Conservation (phyloP, 257 asterid species). For the Vinca minor region DNA sequence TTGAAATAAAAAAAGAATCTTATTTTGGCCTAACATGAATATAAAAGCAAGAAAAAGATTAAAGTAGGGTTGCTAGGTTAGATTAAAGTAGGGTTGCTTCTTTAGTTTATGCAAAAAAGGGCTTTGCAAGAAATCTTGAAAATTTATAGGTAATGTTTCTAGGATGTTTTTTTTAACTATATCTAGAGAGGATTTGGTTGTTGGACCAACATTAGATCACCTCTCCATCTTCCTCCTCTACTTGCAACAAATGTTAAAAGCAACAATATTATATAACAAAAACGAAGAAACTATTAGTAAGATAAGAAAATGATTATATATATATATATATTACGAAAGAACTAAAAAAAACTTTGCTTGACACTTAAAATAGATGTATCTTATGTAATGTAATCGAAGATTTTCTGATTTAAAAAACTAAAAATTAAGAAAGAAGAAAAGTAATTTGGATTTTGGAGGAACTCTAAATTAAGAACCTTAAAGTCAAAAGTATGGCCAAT, state of each 20-base stretch:
- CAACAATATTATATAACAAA: background rate
- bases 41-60: background rate
- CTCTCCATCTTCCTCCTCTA: background rate
- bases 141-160: background rate
- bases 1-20: background rate
- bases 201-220: conserved; percentile 1
- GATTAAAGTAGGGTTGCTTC: too few species aligned
- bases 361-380: too few species aligned
- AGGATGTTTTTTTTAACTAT: background rate
- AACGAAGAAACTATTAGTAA: background rate
- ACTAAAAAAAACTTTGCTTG: too few species aligned
- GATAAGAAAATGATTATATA: background rate
- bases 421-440: too few species aligned
- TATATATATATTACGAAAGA: too few species aligned
- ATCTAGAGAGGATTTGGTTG: background rate
- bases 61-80: background rate
- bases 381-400: too few species aligned
- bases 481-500: too few species aligned
- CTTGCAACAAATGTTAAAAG: background rate
- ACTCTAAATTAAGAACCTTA: too few species aligned
- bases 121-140: background rate
- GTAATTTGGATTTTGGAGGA: too few species aligned
- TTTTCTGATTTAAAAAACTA: too few species aligned
- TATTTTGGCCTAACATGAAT: background rate
- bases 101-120: background rate